phyloP scores from a whole-genome alignment of 148 eudicot species.

The Camellia lanceoleosa region DNA sequence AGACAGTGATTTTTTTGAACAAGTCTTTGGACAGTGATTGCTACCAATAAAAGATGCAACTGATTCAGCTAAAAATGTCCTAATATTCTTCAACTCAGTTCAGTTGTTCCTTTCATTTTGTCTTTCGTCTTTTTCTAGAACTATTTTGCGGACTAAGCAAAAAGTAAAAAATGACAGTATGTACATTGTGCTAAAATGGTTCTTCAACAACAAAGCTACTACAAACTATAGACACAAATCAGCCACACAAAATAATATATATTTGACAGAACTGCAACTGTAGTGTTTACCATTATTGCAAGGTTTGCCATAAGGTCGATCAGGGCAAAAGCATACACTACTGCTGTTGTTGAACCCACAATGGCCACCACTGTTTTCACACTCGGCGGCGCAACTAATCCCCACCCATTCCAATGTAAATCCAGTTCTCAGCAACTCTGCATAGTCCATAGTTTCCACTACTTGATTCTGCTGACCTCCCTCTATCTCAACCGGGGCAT shows the following conservation, averaged over 20 bases:
- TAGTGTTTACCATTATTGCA: background rate
- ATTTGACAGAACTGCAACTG: background rate
- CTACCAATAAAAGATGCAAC: too few relatives aligned
- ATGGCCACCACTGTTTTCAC: background rate
- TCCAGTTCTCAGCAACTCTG: background rate
- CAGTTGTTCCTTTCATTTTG: too few relatives aligned
- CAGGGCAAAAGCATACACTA: constrained; percentile 1
- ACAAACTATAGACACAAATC: too few relatives aligned
- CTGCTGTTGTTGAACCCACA: background rate
- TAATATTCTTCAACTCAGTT: too few relatives aligned
- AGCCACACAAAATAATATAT: background rate
- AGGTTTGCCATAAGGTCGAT: constrained; percentile 29
- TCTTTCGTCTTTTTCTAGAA: too few relatives aligned
- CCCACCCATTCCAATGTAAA: constrained; percentile 1
- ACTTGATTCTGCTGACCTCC: background rate
- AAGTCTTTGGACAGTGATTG: too few relatives aligned
- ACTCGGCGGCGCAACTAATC: background rate
- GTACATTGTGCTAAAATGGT: too few relatives aligned
- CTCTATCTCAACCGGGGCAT: background rate
- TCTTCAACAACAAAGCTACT: too few relatives aligned
- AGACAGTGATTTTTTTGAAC: too few relatives aligned
- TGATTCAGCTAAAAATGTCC: too few relatives aligned
- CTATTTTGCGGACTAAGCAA: too few relatives aligned
- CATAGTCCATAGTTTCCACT: background rate
- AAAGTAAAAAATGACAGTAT: too few relatives aligned